These are phyloP conservation scores for Ceratocystis alfenasii DNA, from an alignment of 2,329 filamentous ascomycete genomes.

Conservation along the genomic window DNA sequence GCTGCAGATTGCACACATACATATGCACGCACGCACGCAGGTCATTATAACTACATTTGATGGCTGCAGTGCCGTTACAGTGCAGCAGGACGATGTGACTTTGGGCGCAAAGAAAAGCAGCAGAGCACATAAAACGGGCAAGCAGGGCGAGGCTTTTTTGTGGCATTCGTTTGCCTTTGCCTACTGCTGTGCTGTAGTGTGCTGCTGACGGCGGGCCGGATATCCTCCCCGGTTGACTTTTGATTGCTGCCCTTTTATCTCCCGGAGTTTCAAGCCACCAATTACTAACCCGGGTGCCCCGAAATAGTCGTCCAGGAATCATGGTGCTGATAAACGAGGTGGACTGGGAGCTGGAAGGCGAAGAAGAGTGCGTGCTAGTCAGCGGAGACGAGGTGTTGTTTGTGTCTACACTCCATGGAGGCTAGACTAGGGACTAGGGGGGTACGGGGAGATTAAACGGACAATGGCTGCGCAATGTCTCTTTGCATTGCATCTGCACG, in stretches of 20 bases:
- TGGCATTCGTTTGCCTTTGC: neutral
- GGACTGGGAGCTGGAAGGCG: conserved; percentile 95
- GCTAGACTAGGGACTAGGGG: conserved; percentile 37
- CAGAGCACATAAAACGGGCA: neutral
- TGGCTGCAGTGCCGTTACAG: neutral
- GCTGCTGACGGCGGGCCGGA: neutral
- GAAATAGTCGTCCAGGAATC: conserved; percentile 73
- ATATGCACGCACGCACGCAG: neutral
- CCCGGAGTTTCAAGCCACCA: neutral
- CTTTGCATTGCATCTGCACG: too few relatives aligned
- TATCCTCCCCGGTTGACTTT: neutral
- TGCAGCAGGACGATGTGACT: neutral
- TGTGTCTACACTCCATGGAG: conserved; percentile 90
- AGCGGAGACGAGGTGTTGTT: conserved; percentile 80
- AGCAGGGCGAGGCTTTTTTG: neutral
- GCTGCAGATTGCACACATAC: neutral
- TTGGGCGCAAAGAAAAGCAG: neutral
- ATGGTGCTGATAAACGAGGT: conserved; percentile 94
- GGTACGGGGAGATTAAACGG: neutral
- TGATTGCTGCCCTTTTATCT: neutral
- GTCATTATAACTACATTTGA: neutral
- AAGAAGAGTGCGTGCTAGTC: conserved; percentile 78
- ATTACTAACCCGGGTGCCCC: conserved; percentile 25
- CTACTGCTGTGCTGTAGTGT: neutral
- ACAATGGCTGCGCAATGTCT: too few relatives aligned